Conservation (phyloP, 73 alveolate genomes). For the Symbiodinium natans region DNA sequence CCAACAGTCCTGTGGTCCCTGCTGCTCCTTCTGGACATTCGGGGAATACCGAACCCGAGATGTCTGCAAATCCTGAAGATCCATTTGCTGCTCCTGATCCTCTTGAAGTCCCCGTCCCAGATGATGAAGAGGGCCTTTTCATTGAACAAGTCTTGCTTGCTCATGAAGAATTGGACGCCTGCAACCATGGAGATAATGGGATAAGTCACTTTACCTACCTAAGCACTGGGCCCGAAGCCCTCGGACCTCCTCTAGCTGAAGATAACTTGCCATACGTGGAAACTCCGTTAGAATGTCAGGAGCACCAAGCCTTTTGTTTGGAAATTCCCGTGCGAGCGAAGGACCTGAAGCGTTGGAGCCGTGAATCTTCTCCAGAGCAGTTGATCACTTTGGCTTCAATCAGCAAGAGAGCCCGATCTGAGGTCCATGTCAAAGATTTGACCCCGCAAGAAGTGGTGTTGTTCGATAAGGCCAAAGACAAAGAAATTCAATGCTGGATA, state of each 20-base stretch:
- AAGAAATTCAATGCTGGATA: background rate
- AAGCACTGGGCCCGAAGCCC: too few species aligned
- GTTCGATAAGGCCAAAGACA: background rate
- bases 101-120: background rate
- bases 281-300: background rate
- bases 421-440: background rate
- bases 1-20: background rate
- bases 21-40: background rate
- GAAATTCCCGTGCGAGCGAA: background rate
- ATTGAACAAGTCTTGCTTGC: background rate
- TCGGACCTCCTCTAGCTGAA: too few species aligned
- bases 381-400: background rate
- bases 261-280: background rate
- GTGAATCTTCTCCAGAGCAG: background rate
- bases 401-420: background rate
- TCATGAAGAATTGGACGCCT: background rate
- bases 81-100: background rate
- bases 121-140: background rate
- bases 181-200: background rate
- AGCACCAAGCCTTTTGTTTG: background rate
- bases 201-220: too few species aligned
- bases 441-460: background rate
- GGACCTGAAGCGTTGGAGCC: background rate
- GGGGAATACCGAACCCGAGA: too few species aligned
- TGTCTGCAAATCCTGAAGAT: background rate